phyloP scores from a whole-genome alignment of 1,139 yeast genomes.

The Magnusiomyces suaveolens region DNA sequence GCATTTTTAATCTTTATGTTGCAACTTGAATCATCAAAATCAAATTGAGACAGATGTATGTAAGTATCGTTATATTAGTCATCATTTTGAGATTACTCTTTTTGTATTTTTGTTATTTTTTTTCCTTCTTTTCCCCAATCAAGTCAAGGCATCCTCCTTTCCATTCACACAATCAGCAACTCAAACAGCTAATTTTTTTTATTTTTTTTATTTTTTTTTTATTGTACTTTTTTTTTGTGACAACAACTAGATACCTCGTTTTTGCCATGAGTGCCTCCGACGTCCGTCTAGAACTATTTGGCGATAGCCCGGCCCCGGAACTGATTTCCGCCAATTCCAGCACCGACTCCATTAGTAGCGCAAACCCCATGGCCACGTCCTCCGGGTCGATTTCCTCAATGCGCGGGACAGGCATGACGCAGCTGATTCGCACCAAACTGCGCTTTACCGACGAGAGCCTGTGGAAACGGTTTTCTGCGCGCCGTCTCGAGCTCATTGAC shows the following conservation, averaged over 20 bases:
- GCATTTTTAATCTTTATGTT: no score
- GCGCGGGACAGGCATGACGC: constrained; percentile 53
- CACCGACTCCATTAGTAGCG: no score
- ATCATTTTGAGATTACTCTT: neutral
- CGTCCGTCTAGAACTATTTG: neutral
- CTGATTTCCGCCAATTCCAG: neutral
- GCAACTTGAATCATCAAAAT: no score
- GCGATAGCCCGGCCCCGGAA: neutral
- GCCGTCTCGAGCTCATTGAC: constrained; percentile 82
- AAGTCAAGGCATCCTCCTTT: no score
- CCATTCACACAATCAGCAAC: neutral
- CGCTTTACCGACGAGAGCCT: constrained; percentile 68
- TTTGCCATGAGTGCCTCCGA: neutral
- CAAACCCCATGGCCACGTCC: neutral
- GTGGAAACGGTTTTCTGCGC: constrained; percentile 85
- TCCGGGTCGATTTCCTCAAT: neutral
- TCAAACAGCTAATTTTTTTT: neutral
- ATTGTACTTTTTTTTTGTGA: neutral
- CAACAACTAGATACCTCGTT: neutral
- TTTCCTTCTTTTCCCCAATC: neutral
- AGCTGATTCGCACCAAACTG: constrained; percentile 60
- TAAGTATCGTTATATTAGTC: neutral
- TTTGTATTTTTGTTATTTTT: neutral
- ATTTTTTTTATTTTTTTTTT: neutral
- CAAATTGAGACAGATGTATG: constrained; percentile 23